phyloP scores from a whole-genome alignment of 2,329 filamentous ascomycete genomes.

The Exophiala phaeomuriformis region DNA sequence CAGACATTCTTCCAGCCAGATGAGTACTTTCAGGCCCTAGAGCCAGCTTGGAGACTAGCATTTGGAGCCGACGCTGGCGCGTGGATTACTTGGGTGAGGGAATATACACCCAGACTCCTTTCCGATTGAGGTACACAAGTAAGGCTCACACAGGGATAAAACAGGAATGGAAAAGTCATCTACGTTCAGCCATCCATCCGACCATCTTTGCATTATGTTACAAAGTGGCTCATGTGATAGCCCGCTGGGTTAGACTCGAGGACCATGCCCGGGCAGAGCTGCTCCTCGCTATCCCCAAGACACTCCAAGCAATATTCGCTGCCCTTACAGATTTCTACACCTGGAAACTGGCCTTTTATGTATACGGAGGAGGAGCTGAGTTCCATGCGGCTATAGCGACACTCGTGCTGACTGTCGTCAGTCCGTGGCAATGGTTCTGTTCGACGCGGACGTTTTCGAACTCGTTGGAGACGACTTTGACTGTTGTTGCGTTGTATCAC shows the following conservation, averaged over 20 bases:
- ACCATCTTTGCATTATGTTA: slow-evolving; percentile 74
- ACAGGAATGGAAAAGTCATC: slow-evolving; percentile 84
- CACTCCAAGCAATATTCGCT: slow-evolving; percentile 69
- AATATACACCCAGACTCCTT: not conserved
- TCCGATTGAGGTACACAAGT: slow-evolving; percentile 4
- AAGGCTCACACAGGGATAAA: not conserved
- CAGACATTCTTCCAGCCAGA: slow-evolving; percentile 96
- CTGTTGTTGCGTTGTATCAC: slow-evolving; percentile 65
- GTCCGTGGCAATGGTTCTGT: slow-evolving; percentile 95
- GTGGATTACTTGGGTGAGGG: slow-evolving; percentile 89
- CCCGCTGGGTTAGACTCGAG: slow-evolving; percentile 49
- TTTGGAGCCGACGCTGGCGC: slow-evolving; percentile 66
- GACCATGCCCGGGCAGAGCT: slow-evolving; percentile 55
- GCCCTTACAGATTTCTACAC: slow-evolving; percentile 78
- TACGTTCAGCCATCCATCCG: slow-evolving; percentile 90
- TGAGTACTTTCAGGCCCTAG: slow-evolving; percentile 92
- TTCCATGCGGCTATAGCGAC: slow-evolving; percentile 60
- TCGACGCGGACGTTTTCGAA: slow-evolving; percentile 92
- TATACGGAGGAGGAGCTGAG: slow-evolving; percentile 61
- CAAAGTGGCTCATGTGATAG: slow-evolving; percentile 51
- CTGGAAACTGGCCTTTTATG: slow-evolving; percentile 67
- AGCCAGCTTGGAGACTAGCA: slow-evolving; percentile 84
- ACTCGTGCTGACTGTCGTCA: slow-evolving; percentile 64
- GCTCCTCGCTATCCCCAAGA: slow-evolving; percentile 64
- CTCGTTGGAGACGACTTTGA: slow-evolving; percentile 83